Evolutionary conservation across 2,329 filamentous ascomycete genomes (phyloP), one percentile per base, ranked within the genome.

Genomic region (Akanthomyces uredinophilus): DNA sequence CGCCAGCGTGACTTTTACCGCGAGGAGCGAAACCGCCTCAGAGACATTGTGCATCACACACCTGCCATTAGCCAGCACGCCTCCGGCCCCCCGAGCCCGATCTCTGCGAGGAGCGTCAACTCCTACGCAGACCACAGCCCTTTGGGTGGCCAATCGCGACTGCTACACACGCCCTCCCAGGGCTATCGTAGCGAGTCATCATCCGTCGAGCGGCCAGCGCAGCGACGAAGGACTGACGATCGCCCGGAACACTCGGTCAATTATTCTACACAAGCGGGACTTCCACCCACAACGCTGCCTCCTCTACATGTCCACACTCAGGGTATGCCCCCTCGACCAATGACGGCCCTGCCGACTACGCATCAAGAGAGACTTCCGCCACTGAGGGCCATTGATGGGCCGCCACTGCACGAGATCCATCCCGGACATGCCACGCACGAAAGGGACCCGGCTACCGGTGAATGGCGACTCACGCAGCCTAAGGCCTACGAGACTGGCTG

Each of bases 1-100:
- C 84, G 83, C 44, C 87, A 92, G 68, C 80, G 83, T 35, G 88
- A 94, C 63, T 91, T 87, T 71, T 94, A 94, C 71, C 83, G 86
- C 51, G 79, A 79, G 10, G 90, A 95, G 68, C 81, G 90, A 55
- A 88, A 92, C 68, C 84, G 89, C 54, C 82, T 93, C 65, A 81
- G 86, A 57, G 84, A 87, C n/a, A 75, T 91, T 39, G 78, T 92
- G 1, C 75, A 81, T 54, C 82, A 84, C 65, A 84, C 84, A 4
- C 82, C 86, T 2, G 80, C 82, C 35, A 81, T 83, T 65, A 79
- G 79, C 66, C 78, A 84, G 39, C 75, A 80, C 56, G 83, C 80
- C 4, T 79, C 78, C 55, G 80, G 78, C 5, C 82, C 81, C 8
- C 77, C 78, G n/a, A 86, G 81, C 68, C 83, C 84, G 18, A 70